Conservation (phyloP, 345 rosid genomes). For the Dovyalis caffra region DNA sequence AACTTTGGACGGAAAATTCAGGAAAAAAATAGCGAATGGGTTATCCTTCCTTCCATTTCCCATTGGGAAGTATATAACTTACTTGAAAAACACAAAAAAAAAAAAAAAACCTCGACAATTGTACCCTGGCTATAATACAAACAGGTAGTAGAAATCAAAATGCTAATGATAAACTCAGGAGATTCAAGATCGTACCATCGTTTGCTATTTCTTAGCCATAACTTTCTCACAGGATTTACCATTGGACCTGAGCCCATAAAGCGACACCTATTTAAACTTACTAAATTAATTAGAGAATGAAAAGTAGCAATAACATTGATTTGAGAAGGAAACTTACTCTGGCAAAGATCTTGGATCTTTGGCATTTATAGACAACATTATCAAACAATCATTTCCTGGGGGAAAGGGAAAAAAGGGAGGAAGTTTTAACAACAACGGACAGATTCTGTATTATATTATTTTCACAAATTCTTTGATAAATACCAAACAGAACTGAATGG, state of each 20-base stretch:
- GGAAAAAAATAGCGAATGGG: background rate
- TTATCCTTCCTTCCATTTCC: too few relatives aligned
- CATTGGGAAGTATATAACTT: too few relatives aligned
- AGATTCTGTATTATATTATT: too few relatives aligned
- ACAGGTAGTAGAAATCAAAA: slow-evolving; percentile 6
- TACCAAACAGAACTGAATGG: too few relatives aligned
- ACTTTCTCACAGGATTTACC: slow-evolving; percentile 41
- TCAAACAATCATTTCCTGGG: slow-evolving; percentile 58
- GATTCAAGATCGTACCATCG: slow-evolving; percentile 42
- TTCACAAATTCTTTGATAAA: too few relatives aligned
- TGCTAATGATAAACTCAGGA: slow-evolving; percentile 7
- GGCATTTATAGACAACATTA: slow-evolving; percentile 43
- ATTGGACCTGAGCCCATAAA: slow-evolving; percentile 49
- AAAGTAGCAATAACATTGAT: slow-evolving; percentile 5
- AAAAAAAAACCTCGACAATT: too few relatives aligned
- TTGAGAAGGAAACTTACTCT: slow-evolving; percentile 49
- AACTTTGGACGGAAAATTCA: background rate
- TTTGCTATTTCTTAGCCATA: slow-evolving; percentile 59
- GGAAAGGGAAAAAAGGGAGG: background rate
- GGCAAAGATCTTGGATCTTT: slow-evolving; percentile 65
- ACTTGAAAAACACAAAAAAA: too few relatives aligned
- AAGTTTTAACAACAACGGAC: background rate
- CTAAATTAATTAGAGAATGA: slow-evolving; percentile 16
- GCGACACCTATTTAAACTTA: slow-evolving; percentile 50
- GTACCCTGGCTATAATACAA: too few relatives aligned